Percentiles rank a stretch among this genome's conserved stretches.
Evolutionary conservation across 768 basidiomycete species (phyloP).

Genomic region (Gloeostereum incarnatum): DNA sequence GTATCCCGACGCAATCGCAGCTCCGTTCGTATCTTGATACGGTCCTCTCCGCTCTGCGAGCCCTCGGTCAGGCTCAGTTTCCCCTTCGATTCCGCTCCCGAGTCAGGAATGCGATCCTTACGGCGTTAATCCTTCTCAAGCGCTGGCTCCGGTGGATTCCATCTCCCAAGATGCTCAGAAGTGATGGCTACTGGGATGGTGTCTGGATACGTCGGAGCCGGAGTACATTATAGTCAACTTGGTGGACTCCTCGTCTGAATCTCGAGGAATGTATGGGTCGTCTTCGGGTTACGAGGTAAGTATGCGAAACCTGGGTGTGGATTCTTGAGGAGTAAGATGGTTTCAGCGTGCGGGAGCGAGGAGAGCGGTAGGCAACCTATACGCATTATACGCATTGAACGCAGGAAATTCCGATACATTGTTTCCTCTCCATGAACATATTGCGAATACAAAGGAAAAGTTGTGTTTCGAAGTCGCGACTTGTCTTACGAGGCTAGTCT

Average conservation of each 20-base stretch:
- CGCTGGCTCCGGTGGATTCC: conserved; percentile 53
- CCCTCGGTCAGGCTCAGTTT: conserved; percentile 69
- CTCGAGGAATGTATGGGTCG: too few relatives aligned
- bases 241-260: conserved; percentile 30
- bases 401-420: too few relatives aligned
- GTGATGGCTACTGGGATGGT: conserved; percentile 15
- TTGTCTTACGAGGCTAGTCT: too few relatives aligned
- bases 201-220: conserved; percentile 43
- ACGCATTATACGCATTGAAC: too few relatives aligned
- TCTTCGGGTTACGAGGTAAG: too few relatives aligned
- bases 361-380: too few relatives aligned
- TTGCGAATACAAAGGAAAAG: too few relatives aligned
- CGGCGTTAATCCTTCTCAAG: conserved; percentile 46
- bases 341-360: too few relatives aligned
- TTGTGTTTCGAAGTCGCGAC: too few relatives aligned
- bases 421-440: too few relatives aligned
- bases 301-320: too few relatives aligned
- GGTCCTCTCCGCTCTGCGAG: conserved; percentile 85
- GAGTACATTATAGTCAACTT: conserved; percentile 91
- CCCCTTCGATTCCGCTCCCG: conserved; percentile 33
- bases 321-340: too few relatives aligned
- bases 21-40: conserved; percentile 55
- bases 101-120: conserved; percentile 69
- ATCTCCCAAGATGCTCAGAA: conserved; percentile 24
- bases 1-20: background rate